Conservation (phyloP, 129 eudicot genomes). For the sunflower (Helianthus annuus) region HanXRQr2.0-SUNRISE NC_035445.2:84498137-84498636, state of each 20-base stretch:
- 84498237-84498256: no score
- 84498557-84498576: slow-evolving; percentile 11
- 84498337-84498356: background rate
- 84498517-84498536: background rate
- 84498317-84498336: no score
- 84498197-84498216: no score
- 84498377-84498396: background rate
- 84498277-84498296: no score
- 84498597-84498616: no score
- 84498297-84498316: no score
- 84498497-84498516: background rate
- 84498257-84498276: no score
- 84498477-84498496: slow-evolving; percentile 16
- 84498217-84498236: no score
- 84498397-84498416: background rate
- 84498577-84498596: background rate
- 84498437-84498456: background rate
- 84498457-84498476: background rate
- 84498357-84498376: background rate
- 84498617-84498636: no score
- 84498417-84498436: background rate
- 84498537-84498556: background rate
- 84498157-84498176: no score
- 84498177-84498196: no score
- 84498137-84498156: no score